phyloP scores from a whole-genome alignment of 768 basidiomycete genomes.

The Agrocybe praecox region DNA sequence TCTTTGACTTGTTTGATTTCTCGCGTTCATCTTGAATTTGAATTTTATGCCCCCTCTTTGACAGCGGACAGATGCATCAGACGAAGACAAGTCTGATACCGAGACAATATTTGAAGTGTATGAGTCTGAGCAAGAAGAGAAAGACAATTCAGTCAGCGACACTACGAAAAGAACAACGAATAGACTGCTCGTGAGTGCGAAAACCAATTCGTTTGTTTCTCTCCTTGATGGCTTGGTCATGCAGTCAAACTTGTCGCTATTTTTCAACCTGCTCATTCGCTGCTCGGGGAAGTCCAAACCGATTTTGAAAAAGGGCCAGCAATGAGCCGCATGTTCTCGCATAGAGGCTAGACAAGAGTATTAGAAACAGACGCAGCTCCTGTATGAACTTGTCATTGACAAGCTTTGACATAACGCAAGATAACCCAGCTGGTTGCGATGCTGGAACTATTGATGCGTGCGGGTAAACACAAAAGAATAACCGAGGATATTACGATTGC shows the following conservation, averaged over 20 bases:
- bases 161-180: background rate
- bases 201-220: background rate
- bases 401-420: background rate
- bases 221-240: background rate
- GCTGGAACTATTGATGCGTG: background rate
- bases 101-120: slow-evolving; percentile 20
- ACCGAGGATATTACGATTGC: background rate
- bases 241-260: background rate
- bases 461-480: background rate
- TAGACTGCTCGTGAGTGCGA: background rate
- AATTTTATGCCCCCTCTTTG: background rate
- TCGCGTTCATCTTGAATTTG: background rate
- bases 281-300: background rate
- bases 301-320: too few relatives aligned
- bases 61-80: slow-evolving; percentile 5
- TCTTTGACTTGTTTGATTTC: background rate
- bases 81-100: slow-evolving; percentile 18
- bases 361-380: background rate
- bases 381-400: too few relatives aligned
- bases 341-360: background rate
- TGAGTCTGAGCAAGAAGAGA: background rate
- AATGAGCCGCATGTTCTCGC: background rate
- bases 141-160: background rate
- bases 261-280: background rate
- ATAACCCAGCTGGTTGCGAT: background rate